Conservation (phyloP, 176 grass and related monocot genomes). For the Musa beccarii region DNA sequence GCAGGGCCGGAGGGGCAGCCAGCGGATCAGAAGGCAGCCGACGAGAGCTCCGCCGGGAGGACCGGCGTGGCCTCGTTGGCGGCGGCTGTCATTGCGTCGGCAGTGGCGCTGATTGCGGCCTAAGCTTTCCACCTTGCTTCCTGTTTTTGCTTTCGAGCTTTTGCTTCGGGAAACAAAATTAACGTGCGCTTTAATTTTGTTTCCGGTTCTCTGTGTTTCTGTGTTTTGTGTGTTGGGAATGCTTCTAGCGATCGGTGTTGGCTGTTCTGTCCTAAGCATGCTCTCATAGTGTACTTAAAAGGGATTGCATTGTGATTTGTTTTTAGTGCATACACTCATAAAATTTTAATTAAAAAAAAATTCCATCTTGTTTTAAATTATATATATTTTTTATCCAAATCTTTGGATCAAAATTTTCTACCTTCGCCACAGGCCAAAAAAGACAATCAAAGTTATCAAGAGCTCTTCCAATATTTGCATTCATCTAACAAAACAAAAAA, state of each 20-base stretch:
- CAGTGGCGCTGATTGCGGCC: slow-evolving; percentile 2
- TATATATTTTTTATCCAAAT: no score
- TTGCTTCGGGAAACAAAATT: not conserved
- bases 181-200: not conserved
- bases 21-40: not conserved
- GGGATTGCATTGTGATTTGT: no score
- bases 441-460: no score
- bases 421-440: no score
- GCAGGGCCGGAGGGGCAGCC: slow-evolving; percentile 1
- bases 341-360: no score
- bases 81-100: slow-evolving; percentile 1
- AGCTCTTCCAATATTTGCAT: not conserved
- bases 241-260: no score
- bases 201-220: not conserved
- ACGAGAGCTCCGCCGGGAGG: slow-evolving; percentile 4
- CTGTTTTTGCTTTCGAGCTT: not conserved
- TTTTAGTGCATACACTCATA: no score
- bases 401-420: no score
- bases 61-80: not conserved
- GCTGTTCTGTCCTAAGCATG: no score
- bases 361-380: no score
- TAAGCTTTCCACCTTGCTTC: not conserved
- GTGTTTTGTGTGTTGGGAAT: not conserved
- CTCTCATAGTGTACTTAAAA: no score
- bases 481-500: not conserved